Percentiles rank a stretch among this genome's conserved stretches.
phyloP scores from a whole-genome alignment of 2,329 filamentous ascomycete species.

The Pseudocercospora eumusae region DNA sequence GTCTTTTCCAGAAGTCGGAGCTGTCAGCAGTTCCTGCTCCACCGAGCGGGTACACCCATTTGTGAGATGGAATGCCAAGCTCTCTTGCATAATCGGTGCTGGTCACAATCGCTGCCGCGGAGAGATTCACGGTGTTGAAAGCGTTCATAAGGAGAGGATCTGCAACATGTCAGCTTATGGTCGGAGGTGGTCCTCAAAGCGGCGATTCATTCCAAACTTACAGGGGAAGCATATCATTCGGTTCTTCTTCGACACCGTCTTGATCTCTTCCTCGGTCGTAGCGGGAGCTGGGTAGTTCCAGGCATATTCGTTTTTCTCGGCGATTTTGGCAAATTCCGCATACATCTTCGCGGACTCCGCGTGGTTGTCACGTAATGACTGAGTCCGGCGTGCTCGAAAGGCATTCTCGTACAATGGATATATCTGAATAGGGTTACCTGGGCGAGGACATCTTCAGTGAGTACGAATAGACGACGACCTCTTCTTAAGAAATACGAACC shows the following conservation, averaged over 20 bases:
- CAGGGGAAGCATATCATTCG: slow-evolving; percentile 68
- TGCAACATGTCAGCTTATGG: neutral
- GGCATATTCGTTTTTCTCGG: slow-evolving; percentile 54
- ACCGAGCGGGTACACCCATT: slow-evolving; percentile 66
- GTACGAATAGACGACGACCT: neutral
- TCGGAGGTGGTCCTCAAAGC: neutral
- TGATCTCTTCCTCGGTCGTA: slow-evolving; percentile 55
- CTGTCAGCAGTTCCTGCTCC: slow-evolving; percentile 64
- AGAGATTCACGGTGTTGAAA: slow-evolving; percentile 68
- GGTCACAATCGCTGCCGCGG: slow-evolving; percentile 62
- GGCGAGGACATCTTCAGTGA: neutral
- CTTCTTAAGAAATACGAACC: neutral
- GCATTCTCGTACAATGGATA: slow-evolving; percentile 69
- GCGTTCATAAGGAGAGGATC: slow-evolving; percentile 70
- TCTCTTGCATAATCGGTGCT: slow-evolving; percentile 56
- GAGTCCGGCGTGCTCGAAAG: slow-evolving; percentile 58
- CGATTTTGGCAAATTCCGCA: slow-evolving; percentile 60
- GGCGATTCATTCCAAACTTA: neutral
- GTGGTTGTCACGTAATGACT: slow-evolving; percentile 59
- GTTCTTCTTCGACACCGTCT: slow-evolving; percentile 57
- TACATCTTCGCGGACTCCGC: slow-evolving; percentile 62
- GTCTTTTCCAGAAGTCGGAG: slow-evolving; percentile 63
- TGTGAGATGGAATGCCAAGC: slow-evolving; percentile 56
- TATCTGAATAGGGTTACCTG: slow-evolving; percentile 63
- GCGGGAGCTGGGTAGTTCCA: slow-evolving; percentile 58